Conservation (phyloP, 305 asterid species). For the Solanum hybrid region DNA sequence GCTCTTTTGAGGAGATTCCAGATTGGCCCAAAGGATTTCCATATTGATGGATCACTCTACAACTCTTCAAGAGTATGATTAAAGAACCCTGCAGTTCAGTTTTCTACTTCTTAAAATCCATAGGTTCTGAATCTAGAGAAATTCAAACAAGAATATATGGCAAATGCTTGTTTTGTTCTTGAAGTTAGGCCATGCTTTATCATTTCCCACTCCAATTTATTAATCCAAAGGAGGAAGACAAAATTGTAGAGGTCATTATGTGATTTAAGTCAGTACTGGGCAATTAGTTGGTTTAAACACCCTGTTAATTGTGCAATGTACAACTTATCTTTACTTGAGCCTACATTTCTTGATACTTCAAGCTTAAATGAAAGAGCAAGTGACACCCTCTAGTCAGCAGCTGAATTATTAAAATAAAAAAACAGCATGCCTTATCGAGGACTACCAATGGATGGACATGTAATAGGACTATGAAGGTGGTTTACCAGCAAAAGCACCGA, state of each 20-base stretch:
- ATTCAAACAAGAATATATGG: background rate
- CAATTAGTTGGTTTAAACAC: background rate
- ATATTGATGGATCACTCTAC: background rate
- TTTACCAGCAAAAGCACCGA: slow-evolving; percentile 95
- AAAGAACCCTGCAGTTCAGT: background rate
- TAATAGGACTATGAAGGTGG: slow-evolving; percentile 9
- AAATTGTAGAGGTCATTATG: background rate
- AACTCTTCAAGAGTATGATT: background rate
- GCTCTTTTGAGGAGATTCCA: background rate
- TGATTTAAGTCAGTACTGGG: background rate
- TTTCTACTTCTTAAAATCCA: background rate
- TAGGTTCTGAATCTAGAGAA: background rate
- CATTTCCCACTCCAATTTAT: background rate
- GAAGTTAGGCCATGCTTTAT: background rate
- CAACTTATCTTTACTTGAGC: background rate
- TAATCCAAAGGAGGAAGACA: background rate
- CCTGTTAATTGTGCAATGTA: background rate
- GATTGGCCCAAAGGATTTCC: background rate
- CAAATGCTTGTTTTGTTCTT: background rate
- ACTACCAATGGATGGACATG: background rate
- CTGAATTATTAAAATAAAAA: background rate
- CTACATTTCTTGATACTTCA: background rate
- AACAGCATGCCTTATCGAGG: background rate
- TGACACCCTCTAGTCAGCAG: background rate
- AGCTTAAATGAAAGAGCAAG: background rate